phyloP scores from a whole-genome alignment of 352 stramenopile species.

The Discostella stelligera region DNA sequence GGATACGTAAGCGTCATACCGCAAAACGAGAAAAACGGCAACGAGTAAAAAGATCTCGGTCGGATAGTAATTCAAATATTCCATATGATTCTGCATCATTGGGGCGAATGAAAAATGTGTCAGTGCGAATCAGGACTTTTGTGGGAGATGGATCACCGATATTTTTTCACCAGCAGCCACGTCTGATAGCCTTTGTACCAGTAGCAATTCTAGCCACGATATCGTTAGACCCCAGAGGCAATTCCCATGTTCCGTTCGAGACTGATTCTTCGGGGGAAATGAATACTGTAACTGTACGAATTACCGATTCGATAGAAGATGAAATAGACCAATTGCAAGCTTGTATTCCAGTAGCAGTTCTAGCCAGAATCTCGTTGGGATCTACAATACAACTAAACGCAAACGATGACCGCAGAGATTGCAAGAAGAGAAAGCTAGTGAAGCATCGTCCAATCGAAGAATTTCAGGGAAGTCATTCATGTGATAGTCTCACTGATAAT shows the following conservation, averaged over 20 bases:
- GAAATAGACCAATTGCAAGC: not conserved
- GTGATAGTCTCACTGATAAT: not conserved
- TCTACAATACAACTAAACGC: not conserved
- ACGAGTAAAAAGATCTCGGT: constrained; percentile 3
- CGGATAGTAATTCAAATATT: not conserved
- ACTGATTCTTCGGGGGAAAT: not conserved
- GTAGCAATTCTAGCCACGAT: not conserved
- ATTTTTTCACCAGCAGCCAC: not conserved
- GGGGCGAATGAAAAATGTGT: constrained; percentile 5
- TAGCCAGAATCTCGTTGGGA: not conserved
- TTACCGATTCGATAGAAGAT: not conserved
- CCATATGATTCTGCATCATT: not conserved
- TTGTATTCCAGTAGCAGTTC: not conserved
- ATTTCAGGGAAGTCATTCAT: not conserved
- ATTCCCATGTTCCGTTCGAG: not conserved
- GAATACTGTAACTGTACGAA: constrained; percentile 13
- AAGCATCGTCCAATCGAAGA: not conserved
- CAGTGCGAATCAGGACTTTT: constrained; percentile 1
- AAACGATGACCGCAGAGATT: not conserved
- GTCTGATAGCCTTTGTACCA: constrained; percentile 1
- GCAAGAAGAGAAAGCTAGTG: not conserved
- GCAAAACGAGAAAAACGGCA: constrained; percentile 23
- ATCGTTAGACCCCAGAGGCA: not conserved
- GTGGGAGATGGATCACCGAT: not conserved
- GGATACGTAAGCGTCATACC: constrained; percentile 28